Evolutionary conservation across 2,329 filamentous ascomycete species (phyloP), one percentile per base, ranked within the genome.

Genomic region (Colletotrichum sojae): DNA sequence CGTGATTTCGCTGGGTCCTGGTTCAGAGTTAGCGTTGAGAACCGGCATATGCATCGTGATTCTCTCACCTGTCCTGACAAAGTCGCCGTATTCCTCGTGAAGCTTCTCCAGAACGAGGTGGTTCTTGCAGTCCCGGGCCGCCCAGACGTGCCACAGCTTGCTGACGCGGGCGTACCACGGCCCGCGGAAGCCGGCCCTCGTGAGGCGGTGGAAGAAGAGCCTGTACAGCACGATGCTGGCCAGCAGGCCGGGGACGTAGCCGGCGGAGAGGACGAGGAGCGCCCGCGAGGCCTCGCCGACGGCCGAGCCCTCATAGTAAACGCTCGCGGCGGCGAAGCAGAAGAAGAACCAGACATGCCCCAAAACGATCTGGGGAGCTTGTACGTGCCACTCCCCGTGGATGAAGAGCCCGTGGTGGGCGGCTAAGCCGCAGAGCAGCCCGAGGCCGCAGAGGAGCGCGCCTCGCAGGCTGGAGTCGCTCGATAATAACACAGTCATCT

Each of bases 201-300:
- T 75, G 12, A 83, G 73, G 4, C 78, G 79, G 61, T 83, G 82
- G 67, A 82, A 82, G 62, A 80, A 77, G 2, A 75, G 63, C 16
- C 82, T 76, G 72, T 84, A 81, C n/a, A 80, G 62, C 8, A 76
- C 25, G 18, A 83, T 81, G 67, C 80, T 83, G 9, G 49, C 39
- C 6, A 73, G 36, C 6, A 75, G 69, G 1, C 65, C 54, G 6
- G 58, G 45, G 3, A 73, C 39, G 58, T 73, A 73, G 13, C 66
- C 63, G 18, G 49, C 49, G n/a, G 22, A 69, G 31, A 72, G 57
- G 20, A 57, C 25, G 40, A 71, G 45, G 27, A 55, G 36, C 18
- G 22, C 51, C 10, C 45, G 55, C n/a, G 36, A 60, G 25, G 66
- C 40, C 31, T 69, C 51, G 15, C 62, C 66, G 15, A 66, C 39